Base-by-base conservation (phyloP, 148 eudicot genomes). In the Talinum fruticosum region DNA sequence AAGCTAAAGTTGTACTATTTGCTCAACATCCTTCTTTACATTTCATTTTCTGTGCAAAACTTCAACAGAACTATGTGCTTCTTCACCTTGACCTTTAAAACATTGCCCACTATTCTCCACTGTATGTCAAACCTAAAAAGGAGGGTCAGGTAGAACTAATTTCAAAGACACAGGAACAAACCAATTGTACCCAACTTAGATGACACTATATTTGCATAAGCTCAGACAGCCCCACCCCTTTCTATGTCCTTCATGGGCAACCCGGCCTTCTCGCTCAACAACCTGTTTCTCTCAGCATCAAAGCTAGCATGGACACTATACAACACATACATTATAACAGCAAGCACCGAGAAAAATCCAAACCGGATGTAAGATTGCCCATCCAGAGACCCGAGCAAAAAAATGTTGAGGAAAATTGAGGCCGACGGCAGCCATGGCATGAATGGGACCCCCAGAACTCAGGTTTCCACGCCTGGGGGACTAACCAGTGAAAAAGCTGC, bases 401-500 rank as follows among this genome's bases (percentile, higher is more conserved):
- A 93, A 65, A 95, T 86, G 82, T 92, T 94, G 29, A 94, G 85
- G 73, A 92, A 94, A 37, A 94, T 89, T 10, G 98, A 94, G n/a
- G 85, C 29, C 4, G 89, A 87, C 14, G 99, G 97, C 77, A 89
- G 75, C 92, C 97, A 95, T 51, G 97, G 99, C 98, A 92, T 94
- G 51, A 94, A 64, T 10, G 98, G 98, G 83, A 92, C 98, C 98
- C 97, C 98, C 98, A 94, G 73, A 88, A 89, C 87, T 94, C 93
- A 4, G 98, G 97, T 73, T 87, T 89, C 12, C 85, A 80, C 6
- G 88, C 90, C 53, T 92, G 97, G 4, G 97, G 96, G 69, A 92
- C 97, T 28, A 84, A 83, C 76, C 68, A 79, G 29, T 88, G 87
- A 74, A 94, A 94, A n/a, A 94, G 41, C 18, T 66, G 85, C 23